Percentiles rank a stretch among this genome's conserved stretches.
These are phyloP conservation scores for Sclerotinia minor DNA, from an alignment of 2,329 filamentous ascomycete genomes.

Conservation along the genomic window DNA sequence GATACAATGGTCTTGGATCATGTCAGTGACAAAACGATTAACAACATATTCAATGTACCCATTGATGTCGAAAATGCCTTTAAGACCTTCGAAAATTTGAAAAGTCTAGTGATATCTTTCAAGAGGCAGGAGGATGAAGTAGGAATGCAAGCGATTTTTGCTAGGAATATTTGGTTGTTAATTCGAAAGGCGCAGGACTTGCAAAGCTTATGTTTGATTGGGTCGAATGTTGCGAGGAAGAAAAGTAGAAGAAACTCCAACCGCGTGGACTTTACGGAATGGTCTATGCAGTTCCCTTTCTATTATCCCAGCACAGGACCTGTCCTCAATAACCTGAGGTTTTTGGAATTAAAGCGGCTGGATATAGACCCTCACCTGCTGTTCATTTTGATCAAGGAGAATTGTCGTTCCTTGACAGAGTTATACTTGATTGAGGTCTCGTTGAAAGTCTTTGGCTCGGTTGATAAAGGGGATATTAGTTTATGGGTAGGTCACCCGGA, in stretches of 20 bases:
- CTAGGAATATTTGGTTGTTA: conserved; percentile 51
- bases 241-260: conserved; percentile 31
- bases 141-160: conserved; percentile 45
- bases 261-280: conserved; percentile 25
- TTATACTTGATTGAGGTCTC: conserved; percentile 41
- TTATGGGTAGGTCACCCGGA: conserved; percentile 40
- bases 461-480: conserved; percentile 28
- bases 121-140: conserved; percentile 48
- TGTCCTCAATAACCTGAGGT: conserved; percentile 33
- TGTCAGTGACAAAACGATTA: conserved; percentile 50
- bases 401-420: conserved; percentile 38
- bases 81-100: conserved; percentile 45
- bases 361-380: conserved; percentile 37
- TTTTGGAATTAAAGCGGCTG: conserved; percentile 41
- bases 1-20: conserved; percentile 53
- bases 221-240: conserved; percentile 40
- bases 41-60: conserved; percentile 53
- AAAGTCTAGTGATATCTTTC: conserved; percentile 50
- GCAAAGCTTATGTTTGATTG: conserved; percentile 51
- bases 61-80: conserved; percentile 53
- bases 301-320: conserved; percentile 29
- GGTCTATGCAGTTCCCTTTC: conserved; percentile 40
- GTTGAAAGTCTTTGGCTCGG: conserved; percentile 37
- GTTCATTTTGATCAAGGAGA: conserved; percentile 36
- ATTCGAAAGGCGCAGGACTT: conserved; percentile 49